Base-by-base conservation (phyloP, 75 land plant genomes). In the Cupressus sempervirens region DNA sequence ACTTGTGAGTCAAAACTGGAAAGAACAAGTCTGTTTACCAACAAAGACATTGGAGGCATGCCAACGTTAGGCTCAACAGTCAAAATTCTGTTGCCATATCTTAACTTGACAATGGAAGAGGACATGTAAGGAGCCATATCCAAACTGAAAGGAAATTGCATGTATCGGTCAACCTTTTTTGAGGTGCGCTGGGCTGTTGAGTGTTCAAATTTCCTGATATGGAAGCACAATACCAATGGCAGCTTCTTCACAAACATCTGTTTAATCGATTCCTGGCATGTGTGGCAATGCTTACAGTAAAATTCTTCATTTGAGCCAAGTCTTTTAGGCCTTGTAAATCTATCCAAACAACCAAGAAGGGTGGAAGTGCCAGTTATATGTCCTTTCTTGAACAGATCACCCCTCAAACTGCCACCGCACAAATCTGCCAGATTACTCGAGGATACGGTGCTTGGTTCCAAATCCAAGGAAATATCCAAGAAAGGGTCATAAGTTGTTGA, bases 401-500 rank as follows among this genome's bases (percentile, higher is more conserved):
- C 85, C 38, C 81, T 65, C 32, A 87, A 65, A 87, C 72, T 72
- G 83, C 52, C n/a, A 7, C 83, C 50, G 34, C 77, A 81, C 76
- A 83, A 29, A 32, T 86, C 36, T 34, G 70, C 65, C 35, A 46
- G 58, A 52, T 86, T 87, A 18, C 79, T 41, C 8, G 76, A 45
- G 20, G 29, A 48, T 29, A 68, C 86, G 40, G 36, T 79, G 45
- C 83, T 85, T 75, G 91, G 93, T 85, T 96, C 97, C 82, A 96
- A 84, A 83, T 96, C 95, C 53, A 97, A 84, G 12, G 99, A 97
- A 53, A 97, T 88, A 82, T 97, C 99, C 32, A 97, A 89, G 89
- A 95, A 97, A 23, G 99, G 99, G 83, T 97, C 99, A 87, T 90
- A 91, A 14, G 94, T 94, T 73, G 97, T 95, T 8, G 99, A 97